A percentile compares a stretch with the other conserved stretches of the same genome.
phyloP scores from a whole-genome alignment of 2,329 filamentous ascomycete species.

The Conoideocrella luteorostrata region DNA sequence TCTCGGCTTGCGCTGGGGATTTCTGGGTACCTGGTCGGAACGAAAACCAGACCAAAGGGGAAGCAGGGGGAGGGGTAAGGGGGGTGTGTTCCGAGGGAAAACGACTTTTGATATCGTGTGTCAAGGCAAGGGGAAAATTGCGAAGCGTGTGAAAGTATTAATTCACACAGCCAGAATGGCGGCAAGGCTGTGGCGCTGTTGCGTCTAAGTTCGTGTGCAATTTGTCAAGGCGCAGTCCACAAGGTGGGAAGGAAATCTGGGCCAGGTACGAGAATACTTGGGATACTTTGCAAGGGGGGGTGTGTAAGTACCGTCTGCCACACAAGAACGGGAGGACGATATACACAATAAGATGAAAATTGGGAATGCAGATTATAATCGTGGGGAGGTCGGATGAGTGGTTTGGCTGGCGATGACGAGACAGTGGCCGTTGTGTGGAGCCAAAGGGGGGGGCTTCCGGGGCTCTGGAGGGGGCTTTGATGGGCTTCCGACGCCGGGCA shows the following conservation, averaged over 20 bases:
- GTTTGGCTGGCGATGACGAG: conserved; percentile 1
- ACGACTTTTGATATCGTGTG: conserved; percentile 1
- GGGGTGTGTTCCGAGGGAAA: conserved; percentile 10
- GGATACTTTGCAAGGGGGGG: neutral
- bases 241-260: conserved; percentile 2
- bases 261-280: conserved; percentile 2
- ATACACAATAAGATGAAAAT: neutral
- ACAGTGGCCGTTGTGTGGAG: conserved; percentile 2
- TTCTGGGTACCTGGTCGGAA: conserved; percentile 8
- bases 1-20: conserved; percentile 11
- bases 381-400: neutral
- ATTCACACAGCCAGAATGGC: neutral
- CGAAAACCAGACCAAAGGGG: conserved; percentile 5
- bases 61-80: conserved; percentile 2
- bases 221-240: conserved; percentile 7
- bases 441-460: neutral
- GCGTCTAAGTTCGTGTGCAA: conserved; percentile 3
- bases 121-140: neutral
- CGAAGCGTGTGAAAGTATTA: neutral
- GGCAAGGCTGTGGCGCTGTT: conserved; percentile 7
- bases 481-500: conserved; percentile 7
- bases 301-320: neutral
- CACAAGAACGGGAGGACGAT: neutral
- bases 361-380: neutral
- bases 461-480: neutral